A percentile compares a stretch with the other conserved stretches of the same genome.
Conservation (phyloP, 805 yeast genomes). For the Metschnikowia amazonensis region DNA sequence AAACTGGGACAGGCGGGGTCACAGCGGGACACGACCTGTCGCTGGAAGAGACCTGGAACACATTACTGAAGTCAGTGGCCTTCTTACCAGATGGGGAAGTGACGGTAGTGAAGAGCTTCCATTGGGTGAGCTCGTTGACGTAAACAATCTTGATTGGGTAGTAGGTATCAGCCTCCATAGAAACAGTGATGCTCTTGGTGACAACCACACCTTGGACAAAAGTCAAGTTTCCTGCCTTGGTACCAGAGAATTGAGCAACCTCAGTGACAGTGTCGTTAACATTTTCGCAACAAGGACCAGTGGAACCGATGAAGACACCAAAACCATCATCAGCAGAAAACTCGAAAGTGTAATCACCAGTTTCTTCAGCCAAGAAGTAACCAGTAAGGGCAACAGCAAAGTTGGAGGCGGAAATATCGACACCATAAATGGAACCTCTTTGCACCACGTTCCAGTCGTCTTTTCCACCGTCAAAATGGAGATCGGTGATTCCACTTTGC, state of each 20-base stretch:
- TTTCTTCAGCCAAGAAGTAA: slow-evolving; percentile 1
- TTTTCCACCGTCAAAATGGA: neutral
- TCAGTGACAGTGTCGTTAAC: slow-evolving; percentile 5
- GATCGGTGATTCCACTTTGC: neutral
- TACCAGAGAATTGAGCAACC: slow-evolving; percentile 4
- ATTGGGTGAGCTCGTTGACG: slow-evolving; percentile 7
- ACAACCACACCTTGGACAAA: neutral
- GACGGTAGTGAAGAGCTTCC: slow-evolving; percentile 3
- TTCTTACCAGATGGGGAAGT: neutral
- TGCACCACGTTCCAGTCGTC: neutral
- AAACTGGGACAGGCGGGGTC: neutral
- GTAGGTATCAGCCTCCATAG: slow-evolving; percentile 2
- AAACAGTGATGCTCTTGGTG: neutral
- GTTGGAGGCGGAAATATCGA: slow-evolving; percentile 1
- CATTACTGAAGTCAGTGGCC: neutral
- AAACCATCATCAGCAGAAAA: slow-evolving; percentile 5
- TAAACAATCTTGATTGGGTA: slow-evolving; percentile 8
- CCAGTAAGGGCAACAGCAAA: slow-evolving; percentile 4
- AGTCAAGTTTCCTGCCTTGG: slow-evolving; percentile 2
- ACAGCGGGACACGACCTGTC: slow-evolving; percentile 4
- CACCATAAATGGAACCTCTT: neutral
- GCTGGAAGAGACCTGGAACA: neutral
- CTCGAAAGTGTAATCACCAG: slow-evolving; percentile 4
- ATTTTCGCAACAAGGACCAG: slow-evolving; percentile 2
- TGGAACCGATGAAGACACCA: slow-evolving; percentile 5